Conservation (phyloP, 768 basidiomycete species). For the Butyriboletus loyo region DNA sequence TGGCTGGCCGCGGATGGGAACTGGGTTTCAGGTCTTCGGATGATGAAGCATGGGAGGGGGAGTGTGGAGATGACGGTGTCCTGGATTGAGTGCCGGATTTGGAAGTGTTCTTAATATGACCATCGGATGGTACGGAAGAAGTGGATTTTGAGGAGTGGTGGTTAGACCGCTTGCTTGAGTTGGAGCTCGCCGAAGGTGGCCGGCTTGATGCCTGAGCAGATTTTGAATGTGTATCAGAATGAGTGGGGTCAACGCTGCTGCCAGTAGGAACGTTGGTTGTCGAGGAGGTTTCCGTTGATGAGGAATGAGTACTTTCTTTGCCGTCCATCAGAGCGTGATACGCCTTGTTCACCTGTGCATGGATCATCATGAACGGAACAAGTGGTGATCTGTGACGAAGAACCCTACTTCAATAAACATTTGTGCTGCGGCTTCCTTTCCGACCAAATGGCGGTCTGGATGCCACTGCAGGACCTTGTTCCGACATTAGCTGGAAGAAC, state of each 20-base stretch:
- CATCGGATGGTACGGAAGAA: constrained; percentile 14
- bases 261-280: constrained; percentile 19
- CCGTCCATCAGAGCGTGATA: constrained; percentile 53
- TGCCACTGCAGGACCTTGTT: constrained; percentile 62
- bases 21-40: constrained; percentile 9
- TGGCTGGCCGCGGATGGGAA: constrained; percentile 15
- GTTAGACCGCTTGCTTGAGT: constrained; percentile 23
- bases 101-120: constrained; percentile 6
- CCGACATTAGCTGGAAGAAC: constrained; percentile 18
- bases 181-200: constrained; percentile 31
- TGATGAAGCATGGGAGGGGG: constrained; percentile 15
- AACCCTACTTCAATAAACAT: constrained; percentile 55
- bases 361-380: background rate
- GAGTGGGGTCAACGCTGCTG: constrained; percentile 19
- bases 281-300: constrained; percentile 27
- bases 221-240: constrained; percentile 19
- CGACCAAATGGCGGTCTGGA: constrained; percentile 56
- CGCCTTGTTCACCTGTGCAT: constrained; percentile 48
- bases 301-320: constrained; percentile 30
- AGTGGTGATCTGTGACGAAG: background rate
- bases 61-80: constrained; percentile 9
- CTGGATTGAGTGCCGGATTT: constrained; percentile 10
- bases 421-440: constrained; percentile 51
- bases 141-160: constrained; percentile 6
- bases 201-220: constrained; percentile 28